Conservation (phyloP, 1,139 yeast species). For the Taphrina pruni region DNA sequence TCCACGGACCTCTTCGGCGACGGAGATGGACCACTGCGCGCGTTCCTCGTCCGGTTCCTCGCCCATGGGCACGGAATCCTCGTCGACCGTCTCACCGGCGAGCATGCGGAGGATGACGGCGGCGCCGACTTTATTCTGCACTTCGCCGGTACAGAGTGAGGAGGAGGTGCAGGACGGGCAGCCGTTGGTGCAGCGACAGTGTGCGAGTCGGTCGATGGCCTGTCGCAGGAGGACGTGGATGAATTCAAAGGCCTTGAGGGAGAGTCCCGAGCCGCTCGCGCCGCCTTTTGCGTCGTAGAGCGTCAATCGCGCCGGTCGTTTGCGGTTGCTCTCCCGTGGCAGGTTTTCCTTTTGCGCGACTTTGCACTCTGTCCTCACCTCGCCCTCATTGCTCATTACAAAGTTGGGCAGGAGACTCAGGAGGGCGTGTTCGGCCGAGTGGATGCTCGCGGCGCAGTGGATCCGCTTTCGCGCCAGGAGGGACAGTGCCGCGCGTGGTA, state of each 20-base stretch:
- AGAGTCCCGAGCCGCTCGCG: slow-evolving; percentile 71
- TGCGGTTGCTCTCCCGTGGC: slow-evolving; percentile 66
- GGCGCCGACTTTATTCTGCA: slow-evolving; percentile 86
- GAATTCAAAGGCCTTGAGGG: slow-evolving; percentile 77
- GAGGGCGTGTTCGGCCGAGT: slow-evolving; percentile 88
- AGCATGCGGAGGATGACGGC: slow-evolving; percentile 62
- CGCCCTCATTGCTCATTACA: slow-evolving; percentile 65
- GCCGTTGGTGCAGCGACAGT: slow-evolving; percentile 82
- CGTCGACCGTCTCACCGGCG: slow-evolving; percentile 55
- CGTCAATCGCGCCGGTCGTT: slow-evolving; percentile 82
- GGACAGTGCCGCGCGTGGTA: slow-evolving; percentile 69
- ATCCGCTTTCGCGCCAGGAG: slow-evolving; percentile 63
- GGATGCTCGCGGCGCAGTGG: slow-evolving; percentile 88
- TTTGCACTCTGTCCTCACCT: slow-evolving; percentile 88
- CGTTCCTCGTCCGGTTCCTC: slow-evolving; percentile 53
- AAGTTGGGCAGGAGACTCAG: slow-evolving; percentile 42
- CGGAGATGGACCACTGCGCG: slow-evolving; percentile 32
- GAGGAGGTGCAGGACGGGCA: slow-evolving; percentile 89
- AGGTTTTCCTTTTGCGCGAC: slow-evolving; percentile 97
- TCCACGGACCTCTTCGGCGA: slow-evolving; percentile 32
- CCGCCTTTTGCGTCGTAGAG: slow-evolving; percentile 87
- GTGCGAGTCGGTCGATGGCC: slow-evolving; percentile 64
- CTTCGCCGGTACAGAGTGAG: slow-evolving; percentile 78
- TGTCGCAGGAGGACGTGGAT: slow-evolving; percentile 67
- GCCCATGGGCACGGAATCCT: slow-evolving; percentile 67